These are phyloP conservation scores for Carex scoparia DNA, from an alignment of 176 grass and related monocot genomes.

Conservation along the genomic window DNA sequence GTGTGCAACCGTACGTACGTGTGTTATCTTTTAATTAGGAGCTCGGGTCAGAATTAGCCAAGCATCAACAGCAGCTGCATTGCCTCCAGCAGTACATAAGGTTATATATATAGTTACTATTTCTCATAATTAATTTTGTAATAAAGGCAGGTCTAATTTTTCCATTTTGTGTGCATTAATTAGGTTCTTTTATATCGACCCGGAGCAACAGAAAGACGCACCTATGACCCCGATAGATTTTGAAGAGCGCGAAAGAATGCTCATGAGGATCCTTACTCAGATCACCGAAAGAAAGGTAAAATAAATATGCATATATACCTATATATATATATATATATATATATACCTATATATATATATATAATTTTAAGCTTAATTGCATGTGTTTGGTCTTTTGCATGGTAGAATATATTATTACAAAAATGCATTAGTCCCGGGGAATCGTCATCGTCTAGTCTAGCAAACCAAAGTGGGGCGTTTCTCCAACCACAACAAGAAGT, in stretches of 20 bases:
- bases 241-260: constrained; percentile 10
- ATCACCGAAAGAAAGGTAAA: constrained; percentile 21
- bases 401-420: constrained; percentile 1
- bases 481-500: constrained; percentile 9
- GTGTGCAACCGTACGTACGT: not conserved
- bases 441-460: not conserved
- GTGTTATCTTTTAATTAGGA: constrained; percentile 9
- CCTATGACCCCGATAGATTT: constrained; percentile 1
- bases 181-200: constrained; percentile 1
- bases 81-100: constrained; percentile 11
- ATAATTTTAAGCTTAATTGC: not conserved
- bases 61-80: not conserved
- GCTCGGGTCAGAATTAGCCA: constrained; percentile 3
- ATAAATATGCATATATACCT: too few relatives aligned
- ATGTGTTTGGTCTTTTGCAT: not conserved
- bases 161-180: not conserved
- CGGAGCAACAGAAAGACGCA: not conserved
- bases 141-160: not conserved
- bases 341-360: not conserved
- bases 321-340: too few relatives aligned
- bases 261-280: constrained; percentile 1
- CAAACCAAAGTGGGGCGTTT: not conserved
- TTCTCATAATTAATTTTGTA: constrained; percentile 3
- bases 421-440: constrained; percentile 4
- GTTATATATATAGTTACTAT: not conserved